phyloP scores from a whole-genome alignment of 2,329 filamentous ascomycete species.

The Colletotrichum eremochloae region DNA sequence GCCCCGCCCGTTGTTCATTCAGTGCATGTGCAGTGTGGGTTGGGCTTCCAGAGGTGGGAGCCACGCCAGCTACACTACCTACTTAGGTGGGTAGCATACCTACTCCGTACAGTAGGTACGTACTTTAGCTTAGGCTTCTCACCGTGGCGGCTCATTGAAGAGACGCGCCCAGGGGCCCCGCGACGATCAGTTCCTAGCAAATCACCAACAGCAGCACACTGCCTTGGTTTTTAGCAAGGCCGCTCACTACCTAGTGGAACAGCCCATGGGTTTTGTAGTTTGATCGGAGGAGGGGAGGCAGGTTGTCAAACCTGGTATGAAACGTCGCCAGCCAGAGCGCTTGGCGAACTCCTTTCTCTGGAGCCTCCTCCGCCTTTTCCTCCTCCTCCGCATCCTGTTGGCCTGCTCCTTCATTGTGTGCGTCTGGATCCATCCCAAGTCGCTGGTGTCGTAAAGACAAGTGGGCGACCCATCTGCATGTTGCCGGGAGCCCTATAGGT shows the following conservation, averaged over 20 bases:
- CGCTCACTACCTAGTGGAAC: constrained; percentile 6
- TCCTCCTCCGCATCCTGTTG: background rate
- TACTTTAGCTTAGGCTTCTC: too few species aligned
- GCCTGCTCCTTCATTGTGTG: background rate
- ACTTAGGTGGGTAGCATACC: too few species aligned
- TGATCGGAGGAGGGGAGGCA: constrained; percentile 27
- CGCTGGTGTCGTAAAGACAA: constrained; percentile 14
- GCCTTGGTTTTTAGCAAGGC: too few species aligned
- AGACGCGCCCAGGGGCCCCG: background rate
- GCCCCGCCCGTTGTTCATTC: background rate
- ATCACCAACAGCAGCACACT: too few species aligned
- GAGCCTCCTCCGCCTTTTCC: background rate
- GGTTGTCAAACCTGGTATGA: constrained; percentile 42
- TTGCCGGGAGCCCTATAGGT: background rate
- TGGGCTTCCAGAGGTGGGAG: constrained; percentile 14
- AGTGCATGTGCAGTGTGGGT: background rate
- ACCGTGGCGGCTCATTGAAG: background rate
- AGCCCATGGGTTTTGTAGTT: constrained; percentile 9
- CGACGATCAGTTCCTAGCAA: background rate
- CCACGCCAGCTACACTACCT: background rate
- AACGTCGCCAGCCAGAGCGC: constrained; percentile 26
- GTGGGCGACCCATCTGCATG: background rate
- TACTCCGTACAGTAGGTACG: too few species aligned
- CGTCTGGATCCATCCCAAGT: constrained; percentile 1
- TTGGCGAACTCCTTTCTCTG: constrained; percentile 24